Evolutionary conservation across 2,329 filamentous ascomycete species (phyloP), one percentile per base, ranked within the genome.

Genomic region (Claviceps sp.): DNA sequence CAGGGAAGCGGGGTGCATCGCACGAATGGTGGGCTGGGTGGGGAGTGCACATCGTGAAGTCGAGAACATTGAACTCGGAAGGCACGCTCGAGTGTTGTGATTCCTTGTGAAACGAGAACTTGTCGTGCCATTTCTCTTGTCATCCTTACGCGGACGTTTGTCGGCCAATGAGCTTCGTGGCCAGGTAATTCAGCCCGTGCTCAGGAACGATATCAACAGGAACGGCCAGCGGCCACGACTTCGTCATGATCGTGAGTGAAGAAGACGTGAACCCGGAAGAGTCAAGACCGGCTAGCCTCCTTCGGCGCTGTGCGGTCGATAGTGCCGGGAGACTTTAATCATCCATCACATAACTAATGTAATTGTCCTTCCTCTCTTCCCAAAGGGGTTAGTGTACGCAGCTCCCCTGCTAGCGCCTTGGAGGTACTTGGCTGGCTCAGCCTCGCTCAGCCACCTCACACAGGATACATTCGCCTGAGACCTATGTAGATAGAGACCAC

Each of bases 51-150:
- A 43, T 3, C 11, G 16, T 18, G 42, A 44, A 20, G 22, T 14
- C 14, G 9, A 20, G 18, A 20, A 38, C 30, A 52, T 30, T n/a
- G 16, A 26, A 7, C 13, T 9, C 16, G 3, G 47, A 50, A 16
- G 51, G 43, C 42, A 30, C 7, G 16, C 24, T 22, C 41, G n/a
- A 44, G 22, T 41, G 43, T 44, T 20, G 37, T 18, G 18, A 18
- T 18, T 18, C 18, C 18, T 18, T 18, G 18, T 48, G 30, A 22
- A 30, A 42, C 26, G 18, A 49, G 38, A 52, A 47, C 24, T 26
- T 43, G 47, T 52, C 47, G 52, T 52, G 52, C 50, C 52, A 50
- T 50, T 50, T 37, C 47, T 54, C 13, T 11, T 49, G 37, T 44
- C 46, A 48, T 48, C 44, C 45, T 45, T 51, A 30, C 34, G 5